phyloP scores from a whole-genome alignment of 179 eudicot genomes.

The Actinidia polygama region DNA sequence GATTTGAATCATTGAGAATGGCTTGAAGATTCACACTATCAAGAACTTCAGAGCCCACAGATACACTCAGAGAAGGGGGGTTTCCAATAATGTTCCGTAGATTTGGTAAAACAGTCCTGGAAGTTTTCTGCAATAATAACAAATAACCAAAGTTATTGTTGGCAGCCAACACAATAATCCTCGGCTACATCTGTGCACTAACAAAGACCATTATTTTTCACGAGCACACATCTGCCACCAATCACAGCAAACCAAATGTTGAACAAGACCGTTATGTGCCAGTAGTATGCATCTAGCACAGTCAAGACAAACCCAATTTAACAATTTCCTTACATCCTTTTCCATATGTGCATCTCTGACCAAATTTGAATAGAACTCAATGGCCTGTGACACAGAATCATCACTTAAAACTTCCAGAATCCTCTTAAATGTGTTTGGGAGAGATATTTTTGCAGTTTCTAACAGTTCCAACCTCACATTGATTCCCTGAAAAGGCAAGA shows the following conservation, averaged over 20 bases:
- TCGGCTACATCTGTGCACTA: neutral
- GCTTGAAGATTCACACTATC: slow-evolving; percentile 39
- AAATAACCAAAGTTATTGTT: slow-evolving; percentile 7
- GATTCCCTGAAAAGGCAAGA: slow-evolving; percentile 61
- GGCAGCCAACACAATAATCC: slow-evolving; percentile 13
- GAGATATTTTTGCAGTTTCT: slow-evolving; percentile 77
- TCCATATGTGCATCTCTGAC: slow-evolving; percentile 83
- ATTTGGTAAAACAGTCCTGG: slow-evolving; percentile 50
- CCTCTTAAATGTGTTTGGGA: slow-evolving; percentile 73
- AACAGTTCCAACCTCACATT: slow-evolving; percentile 84
- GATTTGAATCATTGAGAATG: slow-evolving; percentile 38
- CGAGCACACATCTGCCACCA: neutral
- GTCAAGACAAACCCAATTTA: neutral
- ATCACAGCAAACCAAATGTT: neutral
- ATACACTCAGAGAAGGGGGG: slow-evolving; percentile 62
- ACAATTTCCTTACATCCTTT: slow-evolving; percentile 66
- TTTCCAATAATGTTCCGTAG: slow-evolving; percentile 59
- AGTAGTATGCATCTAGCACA: neutral
- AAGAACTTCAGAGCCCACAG: slow-evolving; percentile 53
- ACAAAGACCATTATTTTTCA: neutral
- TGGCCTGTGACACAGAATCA: slow-evolving; percentile 75
- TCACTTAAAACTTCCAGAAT: slow-evolving; percentile 76
- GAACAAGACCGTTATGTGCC: neutral
- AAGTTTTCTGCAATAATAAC: slow-evolving; percentile 45
- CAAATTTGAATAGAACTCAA: slow-evolving; percentile 74